Percentiles rank a stretch among this genome's conserved stretches.
These are phyloP conservation scores for Pseudisothecium myosuroides DNA, from an alignment of 225 moss, liverwort and hornwort species.

Conservation along the genomic window DNA sequence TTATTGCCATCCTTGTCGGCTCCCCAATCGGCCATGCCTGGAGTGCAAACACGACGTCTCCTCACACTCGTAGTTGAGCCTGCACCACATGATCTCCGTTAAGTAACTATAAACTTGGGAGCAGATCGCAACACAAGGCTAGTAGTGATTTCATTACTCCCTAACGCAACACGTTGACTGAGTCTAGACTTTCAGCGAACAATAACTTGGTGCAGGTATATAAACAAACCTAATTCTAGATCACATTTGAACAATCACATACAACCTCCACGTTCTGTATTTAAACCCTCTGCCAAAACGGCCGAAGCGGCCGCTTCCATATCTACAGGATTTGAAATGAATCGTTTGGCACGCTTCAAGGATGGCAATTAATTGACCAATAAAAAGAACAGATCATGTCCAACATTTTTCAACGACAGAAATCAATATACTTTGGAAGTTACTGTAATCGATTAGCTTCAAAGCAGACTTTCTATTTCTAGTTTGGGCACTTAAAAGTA, in stretches of 20 bases:
- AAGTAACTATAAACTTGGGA: background rate
- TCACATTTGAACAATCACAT: background rate
- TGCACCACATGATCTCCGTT: background rate
- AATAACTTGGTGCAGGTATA: background rate
- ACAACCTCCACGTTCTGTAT: background rate
- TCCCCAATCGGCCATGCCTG: conserved; percentile 29
- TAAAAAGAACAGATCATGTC: background rate
- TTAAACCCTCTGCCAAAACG: background rate
- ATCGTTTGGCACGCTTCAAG: background rate
- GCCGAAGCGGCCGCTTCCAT: background rate
- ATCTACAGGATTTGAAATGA: background rate
- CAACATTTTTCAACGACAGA: background rate
- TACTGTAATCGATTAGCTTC: background rate
- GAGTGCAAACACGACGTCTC: conserved; percentile 29
- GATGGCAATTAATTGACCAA: background rate
- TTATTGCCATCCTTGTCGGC: conserved; percentile 13
- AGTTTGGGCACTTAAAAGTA: background rate
- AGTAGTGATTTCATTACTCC: background rate
- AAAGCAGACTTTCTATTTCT: background rate
- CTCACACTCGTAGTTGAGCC: conserved; percentile 47
- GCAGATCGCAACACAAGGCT: background rate
- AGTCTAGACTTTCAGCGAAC: background rate
- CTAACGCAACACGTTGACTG: background rate
- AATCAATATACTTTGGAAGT: no score
- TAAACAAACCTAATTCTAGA: background rate